Evolutionary conservation across 2,329 filamentous ascomycete species (phyloP).

Genomic region (Eutypa lata): DNA sequence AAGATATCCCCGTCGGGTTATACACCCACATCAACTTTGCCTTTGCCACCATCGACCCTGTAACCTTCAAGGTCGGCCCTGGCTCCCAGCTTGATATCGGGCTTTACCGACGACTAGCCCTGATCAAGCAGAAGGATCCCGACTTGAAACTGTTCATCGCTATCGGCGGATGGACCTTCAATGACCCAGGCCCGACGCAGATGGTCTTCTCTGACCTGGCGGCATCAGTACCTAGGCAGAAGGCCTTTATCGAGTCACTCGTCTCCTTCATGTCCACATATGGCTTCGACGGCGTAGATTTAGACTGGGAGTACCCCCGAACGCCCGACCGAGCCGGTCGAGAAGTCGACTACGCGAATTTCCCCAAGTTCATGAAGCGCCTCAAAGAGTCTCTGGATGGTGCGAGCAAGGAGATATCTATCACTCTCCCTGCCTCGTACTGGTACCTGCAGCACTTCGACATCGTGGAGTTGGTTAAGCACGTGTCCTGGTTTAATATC

Average conservation of each 20-base stretch:
- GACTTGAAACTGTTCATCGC: constrained; percentile 34
- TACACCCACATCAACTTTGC: constrained; percentile 34
- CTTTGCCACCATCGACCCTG: constrained; percentile 28
- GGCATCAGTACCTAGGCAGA: constrained; percentile 19
- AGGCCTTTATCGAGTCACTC: constrained; percentile 34
- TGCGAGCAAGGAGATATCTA: constrained; percentile 36
- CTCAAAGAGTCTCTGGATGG: constrained; percentile 32
- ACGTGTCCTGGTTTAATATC: constrained; percentile 36
- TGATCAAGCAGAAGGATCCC: not conserved
- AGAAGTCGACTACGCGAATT: constrained; percentile 34
- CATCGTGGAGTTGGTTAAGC: constrained; percentile 31
- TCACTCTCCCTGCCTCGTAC: constrained; percentile 34
- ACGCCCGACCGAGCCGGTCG: constrained; percentile 32
- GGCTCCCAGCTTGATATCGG: too few relatives aligned
- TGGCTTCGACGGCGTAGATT: constrained; percentile 40
- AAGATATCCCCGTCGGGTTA: constrained; percentile 15
- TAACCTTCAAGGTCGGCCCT: constrained; percentile 21
- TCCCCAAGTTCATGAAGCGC: constrained; percentile 30
- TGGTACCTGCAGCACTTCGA: constrained; percentile 38
- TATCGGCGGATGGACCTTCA: constrained; percentile 41
- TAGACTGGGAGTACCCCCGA: constrained; percentile 46
- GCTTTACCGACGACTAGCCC: not conserved
- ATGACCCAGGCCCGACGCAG: constrained; percentile 29
- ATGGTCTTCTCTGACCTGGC: constrained; percentile 26
- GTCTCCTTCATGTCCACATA: constrained; percentile 30